phyloP scores from a whole-genome alignment of 148 eudicot species.

The Agrostemma githago region DNA sequence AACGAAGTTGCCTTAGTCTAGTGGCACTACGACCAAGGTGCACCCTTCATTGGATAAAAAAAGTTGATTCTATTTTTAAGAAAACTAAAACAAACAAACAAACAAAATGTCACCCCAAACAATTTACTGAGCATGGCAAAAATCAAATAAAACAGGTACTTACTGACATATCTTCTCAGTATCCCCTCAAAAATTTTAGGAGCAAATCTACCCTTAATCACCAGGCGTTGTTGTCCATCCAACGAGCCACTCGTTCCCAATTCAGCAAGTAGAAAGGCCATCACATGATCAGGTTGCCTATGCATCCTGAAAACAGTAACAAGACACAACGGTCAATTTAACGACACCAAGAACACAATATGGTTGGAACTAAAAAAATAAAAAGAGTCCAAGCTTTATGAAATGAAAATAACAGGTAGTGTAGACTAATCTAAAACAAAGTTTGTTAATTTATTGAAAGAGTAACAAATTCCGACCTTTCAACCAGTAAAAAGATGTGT shows the following conservation, averaged over 20 bases:
- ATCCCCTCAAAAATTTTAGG: conserved; percentile 94
- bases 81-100: background rate
- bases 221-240: conserved; percentile 89
- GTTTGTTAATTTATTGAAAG: too few species aligned
- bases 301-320: conserved; percentile 62
- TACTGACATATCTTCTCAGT: conserved; percentile 84
- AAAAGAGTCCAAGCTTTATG: background rate
- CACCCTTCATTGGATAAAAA: too few species aligned
- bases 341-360: background rate
- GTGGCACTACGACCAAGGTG: too few species aligned
- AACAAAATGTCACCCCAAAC: background rate
- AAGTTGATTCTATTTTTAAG: background rate
- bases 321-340: background rate
- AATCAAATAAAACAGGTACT: conserved; percentile 35
- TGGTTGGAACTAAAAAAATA: background rate
- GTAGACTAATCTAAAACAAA: too few species aligned
- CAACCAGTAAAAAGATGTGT: background rate
- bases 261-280: conserved; percentile 93
- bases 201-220: conserved; percentile 91
- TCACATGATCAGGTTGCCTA: conserved; percentile 97
- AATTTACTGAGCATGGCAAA: background rate
- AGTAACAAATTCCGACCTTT: background rate
- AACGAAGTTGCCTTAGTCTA: too few species aligned
- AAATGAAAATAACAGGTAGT: background rate
- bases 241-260: conserved; percentile 97